Evolutionary conservation across 2,329 filamentous ascomycete species (phyloP).

Genomic region (Atkinsonella hypoxylon): DNA sequence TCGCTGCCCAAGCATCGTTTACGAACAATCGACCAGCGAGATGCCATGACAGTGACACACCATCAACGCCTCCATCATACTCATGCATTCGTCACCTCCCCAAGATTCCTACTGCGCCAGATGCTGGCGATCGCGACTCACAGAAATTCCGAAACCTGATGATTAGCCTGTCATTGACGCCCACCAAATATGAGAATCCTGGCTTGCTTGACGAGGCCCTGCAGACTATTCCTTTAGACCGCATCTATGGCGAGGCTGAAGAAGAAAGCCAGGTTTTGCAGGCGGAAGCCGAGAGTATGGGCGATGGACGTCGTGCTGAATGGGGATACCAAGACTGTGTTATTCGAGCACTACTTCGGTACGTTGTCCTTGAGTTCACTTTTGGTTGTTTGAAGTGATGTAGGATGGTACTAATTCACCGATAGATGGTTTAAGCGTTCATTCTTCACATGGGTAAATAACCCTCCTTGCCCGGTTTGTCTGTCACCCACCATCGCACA

Average conservation of each 20-base stretch:
- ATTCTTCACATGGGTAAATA: slow-evolving; percentile 96
- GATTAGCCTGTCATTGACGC: slow-evolving; percentile 74
- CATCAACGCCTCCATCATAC: slow-evolving; percentile 33
- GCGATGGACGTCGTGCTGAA: slow-evolving; percentile 64
- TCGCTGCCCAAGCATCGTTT: slow-evolving; percentile 27
- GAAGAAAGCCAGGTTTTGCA: slow-evolving; percentile 82
- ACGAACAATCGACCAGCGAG: slow-evolving; percentile 33
- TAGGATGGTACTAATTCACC: slow-evolving; percentile 10
- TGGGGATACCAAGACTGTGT: slow-evolving; percentile 99
- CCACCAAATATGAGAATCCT: slow-evolving; percentile 91
- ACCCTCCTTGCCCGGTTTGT: slow-evolving; percentile 75
- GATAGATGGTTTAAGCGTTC: slow-evolving; percentile 76
- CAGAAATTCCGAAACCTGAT: slow-evolving; percentile 73
- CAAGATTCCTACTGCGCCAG: slow-evolving; percentile 60
- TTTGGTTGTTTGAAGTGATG: background rate
- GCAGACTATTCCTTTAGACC: slow-evolving; percentile 72
- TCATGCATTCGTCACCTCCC: slow-evolving; percentile 38
- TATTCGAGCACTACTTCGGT: slow-evolving; percentile 75
- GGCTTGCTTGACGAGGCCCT: slow-evolving; percentile 88
- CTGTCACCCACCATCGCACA: slow-evolving; percentile 69
- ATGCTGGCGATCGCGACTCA: slow-evolving; percentile 49
- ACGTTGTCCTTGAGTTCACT: slow-evolving; percentile 21
- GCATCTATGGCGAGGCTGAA: slow-evolving; percentile 87
- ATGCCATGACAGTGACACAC: slow-evolving; percentile 24
- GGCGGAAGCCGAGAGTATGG: slow-evolving; percentile 80